Percentiles rank a stretch among this genome's conserved stretches.
Conservation (phyloP, 2,329 filamentous ascomycete genomes). For the Alternaria arborescens region DNA sequence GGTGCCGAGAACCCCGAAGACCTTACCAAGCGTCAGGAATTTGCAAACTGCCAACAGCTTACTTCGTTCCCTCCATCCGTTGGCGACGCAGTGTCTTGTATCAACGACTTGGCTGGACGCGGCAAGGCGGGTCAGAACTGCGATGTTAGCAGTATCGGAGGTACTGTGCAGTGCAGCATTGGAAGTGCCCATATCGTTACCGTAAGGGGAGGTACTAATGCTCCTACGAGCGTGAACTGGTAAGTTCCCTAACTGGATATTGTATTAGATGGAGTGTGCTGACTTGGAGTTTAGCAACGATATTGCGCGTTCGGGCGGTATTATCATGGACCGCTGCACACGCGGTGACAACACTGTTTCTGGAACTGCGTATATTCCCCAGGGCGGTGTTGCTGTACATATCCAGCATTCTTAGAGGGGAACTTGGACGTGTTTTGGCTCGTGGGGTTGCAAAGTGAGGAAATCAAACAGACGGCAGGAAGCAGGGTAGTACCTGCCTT, state of each 20-base stretch:
- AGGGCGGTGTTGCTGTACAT: conserved; percentile 8
- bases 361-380: conserved; percentile 8
- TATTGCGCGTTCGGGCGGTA: conserved; percentile 2
- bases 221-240: conserved; percentile 10
- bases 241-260: not conserved
- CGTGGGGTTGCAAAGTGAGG: not conserved
- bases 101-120: not conserved
- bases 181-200: conserved; percentile 5
- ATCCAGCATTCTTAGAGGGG: not conserved
- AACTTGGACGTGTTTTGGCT: not conserved
- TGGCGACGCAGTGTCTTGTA: not conserved
- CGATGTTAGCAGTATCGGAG: not conserved
- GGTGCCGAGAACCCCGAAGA: not conserved
- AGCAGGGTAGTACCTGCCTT: not conserved
- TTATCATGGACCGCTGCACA: conserved; percentile 18
- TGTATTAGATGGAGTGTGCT: not conserved
- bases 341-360: conserved; percentile 14
- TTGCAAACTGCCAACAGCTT: conserved; percentile 1
- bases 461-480: not conserved
- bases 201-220: not conserved
- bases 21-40: not conserved
- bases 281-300: not conserved
- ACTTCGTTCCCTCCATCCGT: not conserved
- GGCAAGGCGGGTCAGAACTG: not conserved
- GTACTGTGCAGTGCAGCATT: not conserved